A percentile compares a stretch with the other conserved stretches of the same genome.
Evolutionary conservation across 768 basidiomycete species (phyloP).

Genomic region (Lyophyllum decastes): DNA sequence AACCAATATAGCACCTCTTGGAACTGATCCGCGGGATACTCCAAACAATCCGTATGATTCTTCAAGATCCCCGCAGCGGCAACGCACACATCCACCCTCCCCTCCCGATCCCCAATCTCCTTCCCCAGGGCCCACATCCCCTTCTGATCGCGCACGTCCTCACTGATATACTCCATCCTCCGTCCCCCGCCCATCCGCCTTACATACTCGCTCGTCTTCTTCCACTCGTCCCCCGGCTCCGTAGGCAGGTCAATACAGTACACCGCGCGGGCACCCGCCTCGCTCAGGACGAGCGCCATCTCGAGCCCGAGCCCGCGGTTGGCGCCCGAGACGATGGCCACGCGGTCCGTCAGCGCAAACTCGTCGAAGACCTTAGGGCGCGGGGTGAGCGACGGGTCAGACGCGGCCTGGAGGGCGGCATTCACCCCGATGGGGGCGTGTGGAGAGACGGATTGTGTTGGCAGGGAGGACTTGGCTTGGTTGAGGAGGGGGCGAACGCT

Average conservation of each 20-base stretch:
- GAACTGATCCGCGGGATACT: constrained; percentile 67
- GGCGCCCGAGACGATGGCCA: constrained; percentile 64
- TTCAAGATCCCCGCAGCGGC: constrained; percentile 78
- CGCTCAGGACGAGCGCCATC: constrained; percentile 73
- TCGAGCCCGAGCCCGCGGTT: constrained; percentile 80
- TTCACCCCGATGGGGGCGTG: constrained; percentile 64
- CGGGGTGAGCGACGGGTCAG: constrained; percentile 32
- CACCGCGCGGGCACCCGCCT: constrained; percentile 69
- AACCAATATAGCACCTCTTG: constrained; percentile 43
- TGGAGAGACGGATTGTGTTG: constrained; percentile 47
- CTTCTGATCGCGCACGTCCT: constrained; percentile 67
- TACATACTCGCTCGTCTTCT: constrained; percentile 53
- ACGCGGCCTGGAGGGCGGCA: constrained; percentile 50
- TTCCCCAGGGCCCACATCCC: constrained; percentile 55
- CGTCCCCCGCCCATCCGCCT: constrained; percentile 41
- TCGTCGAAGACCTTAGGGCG: constrained; percentile 59
- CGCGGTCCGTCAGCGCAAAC: constrained; percentile 57
- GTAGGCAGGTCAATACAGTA: constrained; percentile 70
- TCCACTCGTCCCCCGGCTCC: constrained; percentile 59
- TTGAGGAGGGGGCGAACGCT: neutral
- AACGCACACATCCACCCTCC: constrained; percentile 73
- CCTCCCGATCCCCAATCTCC: constrained; percentile 65
- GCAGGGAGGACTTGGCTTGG: constrained; percentile 11
- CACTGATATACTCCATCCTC: constrained; percentile 59
- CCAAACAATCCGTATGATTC: constrained; percentile 59